Evolutionary conservation across 2,329 filamentous ascomycete genomes (phyloP), one percentile per base, ranked within the genome.

Genomic region (Aureobasidium sp.): DNA sequence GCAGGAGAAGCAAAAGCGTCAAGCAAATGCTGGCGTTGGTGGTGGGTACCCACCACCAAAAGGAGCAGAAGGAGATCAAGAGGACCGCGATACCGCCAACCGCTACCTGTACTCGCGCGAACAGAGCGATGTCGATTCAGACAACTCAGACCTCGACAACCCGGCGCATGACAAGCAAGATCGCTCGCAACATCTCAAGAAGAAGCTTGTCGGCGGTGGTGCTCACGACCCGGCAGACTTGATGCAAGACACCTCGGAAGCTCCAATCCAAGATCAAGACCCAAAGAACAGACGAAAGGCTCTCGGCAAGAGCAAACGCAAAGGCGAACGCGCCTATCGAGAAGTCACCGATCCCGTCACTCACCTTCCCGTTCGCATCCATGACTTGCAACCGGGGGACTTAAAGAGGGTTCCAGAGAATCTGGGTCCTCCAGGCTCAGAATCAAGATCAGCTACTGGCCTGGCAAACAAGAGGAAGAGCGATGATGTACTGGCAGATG

Each of bases 291-390:
- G 71, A 55, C 65, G 75, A 34, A 77, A 78, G 62, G 59, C 64
- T 11, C 72, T 77, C 70, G 75, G 77, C 62, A 72, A 76, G 55
- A 68, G 67, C 55, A 70, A 66, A 40, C 68, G 67, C 55, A 70
- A 66, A 40, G 68, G 72, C 25, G 72, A 76, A 54, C 68, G 72
- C 25, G 72, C 74, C 22, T 74, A 76, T 55, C 71, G 77, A 55
- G 75, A 85, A 63, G 84, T 88, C 41, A 88, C 84, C 1, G 85
- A 88, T 61, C 84, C 84, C 0, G 76, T 88, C 34, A 88, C 85
- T 1, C 85, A 88, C 66, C 72, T 88, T 2, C 83, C 84, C 1
- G 76, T 87, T 42, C 72, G 70, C 30, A 84, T 87, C 30, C 81
- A 85, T 62, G 85, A 88, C 6, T 27, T 55, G 8, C 53, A 55